A percentile compares a stretch with the other conserved stretches of the same genome.
These are phyloP conservation scores for Trichosporon ovoides DNA, from an alignment of 1,284 basidiomycete species.

Conservation along the genomic window DNA sequence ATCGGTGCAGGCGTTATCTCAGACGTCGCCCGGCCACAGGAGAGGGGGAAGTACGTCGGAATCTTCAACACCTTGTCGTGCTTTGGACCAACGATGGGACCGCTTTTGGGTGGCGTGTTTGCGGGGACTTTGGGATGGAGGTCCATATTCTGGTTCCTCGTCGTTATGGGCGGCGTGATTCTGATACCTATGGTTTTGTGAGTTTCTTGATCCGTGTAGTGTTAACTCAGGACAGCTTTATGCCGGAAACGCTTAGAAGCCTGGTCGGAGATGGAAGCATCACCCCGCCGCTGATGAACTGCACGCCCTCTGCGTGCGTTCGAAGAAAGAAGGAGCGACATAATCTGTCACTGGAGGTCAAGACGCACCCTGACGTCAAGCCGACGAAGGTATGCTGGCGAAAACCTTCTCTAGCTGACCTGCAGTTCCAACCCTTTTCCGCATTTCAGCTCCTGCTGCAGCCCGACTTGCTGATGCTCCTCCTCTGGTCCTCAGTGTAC, in stretches of 20 bases:
- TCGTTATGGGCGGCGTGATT: slow-evolving; percentile 19
- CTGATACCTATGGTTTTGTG: slow-evolving; percentile 24
- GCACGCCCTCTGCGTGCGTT: slow-evolving; percentile 25
- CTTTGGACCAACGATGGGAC: slow-evolving; percentile 36
- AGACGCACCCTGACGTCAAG: not conserved
- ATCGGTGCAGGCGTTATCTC: slow-evolving; percentile 38
- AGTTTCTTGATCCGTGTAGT: not conserved
- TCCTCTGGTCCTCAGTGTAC: slow-evolving; percentile 33
- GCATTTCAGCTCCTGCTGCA: slow-evolving; percentile 32
- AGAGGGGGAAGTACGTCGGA: slow-evolving; percentile 37
- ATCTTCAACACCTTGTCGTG: slow-evolving; percentile 30
- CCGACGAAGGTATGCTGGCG: not conserved
- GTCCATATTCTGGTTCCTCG: slow-evolving; percentile 26
- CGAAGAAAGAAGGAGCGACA: slow-evolving; percentile 20
- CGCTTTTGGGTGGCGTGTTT: slow-evolving; percentile 33
- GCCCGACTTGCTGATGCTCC: slow-evolving; percentile 34
- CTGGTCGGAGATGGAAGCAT: slow-evolving; percentile 38
- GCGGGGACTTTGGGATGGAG: slow-evolving; percentile 12
- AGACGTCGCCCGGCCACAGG: slow-evolving; percentile 38
- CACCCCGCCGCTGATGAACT: slow-evolving; percentile 31
- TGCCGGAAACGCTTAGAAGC: slow-evolving; percentile 39
- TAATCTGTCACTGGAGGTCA: not conserved
- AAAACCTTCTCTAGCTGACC: not conserved
- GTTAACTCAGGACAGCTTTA: slow-evolving; percentile 21
- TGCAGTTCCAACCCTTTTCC: slow-evolving; percentile 31